Evolutionary conservation across 2,329 filamentous ascomycete genomes (phyloP), one percentile per base, ranked within the genome.

Genomic region (Orbilia ellipsospora): DNA sequence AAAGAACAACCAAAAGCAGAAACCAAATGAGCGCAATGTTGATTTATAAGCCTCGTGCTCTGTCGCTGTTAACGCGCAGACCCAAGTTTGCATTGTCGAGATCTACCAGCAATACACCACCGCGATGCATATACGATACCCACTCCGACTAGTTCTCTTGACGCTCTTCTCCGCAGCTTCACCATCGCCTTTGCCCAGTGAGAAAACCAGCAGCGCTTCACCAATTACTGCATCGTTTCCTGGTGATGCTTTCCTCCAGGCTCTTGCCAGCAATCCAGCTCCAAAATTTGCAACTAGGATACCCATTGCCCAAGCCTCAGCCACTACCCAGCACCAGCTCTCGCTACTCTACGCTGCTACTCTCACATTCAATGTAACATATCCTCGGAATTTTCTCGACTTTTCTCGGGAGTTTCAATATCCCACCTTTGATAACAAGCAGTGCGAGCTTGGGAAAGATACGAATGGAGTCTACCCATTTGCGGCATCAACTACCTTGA

Each of bases 391-490:
- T 7, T 48, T 48, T n/a, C 44, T 48, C 44, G 44, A 48, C 13
- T 48, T 48, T 48, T 48, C 44, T n/a, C 13, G 16, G 1, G 5
- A 50, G 12, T 74, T 74, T 31, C 15, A 44, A 23, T 74, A 74
- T 23, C 70, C 70, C 4, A 45, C 40, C 15, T 74, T 74, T 26
- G 42, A 73, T 6, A 26, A 57, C 1, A 52, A 51, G n/a, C 18
- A 45, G 16, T 74, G 70, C n/a, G n/a, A 57, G 13, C 51, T 74
- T 2, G 44, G 45, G 31, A 74, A 74, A n/a, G 70, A 74, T 26
- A 26, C 18, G 20, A 50, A 73, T 18, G 54, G 54, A 8, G 63
- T 74, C 16, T 6, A 50, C 7, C 70, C 70, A 5, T 74, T 74
- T 16, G 28, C 28, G n/a, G 6, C 51, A n/a, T 44, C 42, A 1